Conservation (phyloP, 1,139 yeast species). For the Magnusiomyces ingens region DNA sequence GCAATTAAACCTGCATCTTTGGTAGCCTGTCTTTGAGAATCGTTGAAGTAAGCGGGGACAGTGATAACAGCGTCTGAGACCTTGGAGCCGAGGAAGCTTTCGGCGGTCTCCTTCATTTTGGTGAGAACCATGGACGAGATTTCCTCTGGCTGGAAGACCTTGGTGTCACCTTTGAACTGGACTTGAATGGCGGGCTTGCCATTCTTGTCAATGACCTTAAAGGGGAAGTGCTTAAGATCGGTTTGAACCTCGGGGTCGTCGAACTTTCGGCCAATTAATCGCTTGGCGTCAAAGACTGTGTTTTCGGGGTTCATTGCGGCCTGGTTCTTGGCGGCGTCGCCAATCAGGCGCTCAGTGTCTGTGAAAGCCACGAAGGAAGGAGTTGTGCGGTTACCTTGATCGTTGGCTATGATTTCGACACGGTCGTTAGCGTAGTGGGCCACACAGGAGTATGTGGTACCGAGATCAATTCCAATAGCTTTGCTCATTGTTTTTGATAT, state of each 20-base stretch:
- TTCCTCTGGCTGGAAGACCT: slow-evolving; percentile 93
- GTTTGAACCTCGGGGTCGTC: slow-evolving; percentile 82
- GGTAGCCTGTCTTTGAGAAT: slow-evolving; percentile 95
- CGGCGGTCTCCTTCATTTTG: slow-evolving; percentile 95
- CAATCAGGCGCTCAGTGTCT: slow-evolving; percentile 90
- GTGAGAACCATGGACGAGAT: slow-evolving; percentile 89
- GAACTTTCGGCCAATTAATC: slow-evolving; percentile 91
- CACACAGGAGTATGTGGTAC: slow-evolving; percentile 98
- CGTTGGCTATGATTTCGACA: slow-evolving; percentile 92
- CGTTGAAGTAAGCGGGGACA: slow-evolving; percentile 94
- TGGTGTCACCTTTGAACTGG: slow-evolving; percentile 88
- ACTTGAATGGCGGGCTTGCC: slow-evolving; percentile 34
- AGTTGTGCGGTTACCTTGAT: slow-evolving; percentile 97
- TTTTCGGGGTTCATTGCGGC: slow-evolving; percentile 95
- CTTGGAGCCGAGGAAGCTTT: slow-evolving; percentile 78
- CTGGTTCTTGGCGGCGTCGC: slow-evolving; percentile 99
- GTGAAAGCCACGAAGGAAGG: slow-evolving; percentile 97
- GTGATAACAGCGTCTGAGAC: slow-evolving; percentile 89
- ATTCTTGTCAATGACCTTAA: slow-evolving; percentile 77
- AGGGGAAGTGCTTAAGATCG: slow-evolving; percentile 94
- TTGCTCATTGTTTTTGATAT: slow-evolving; percentile 2
- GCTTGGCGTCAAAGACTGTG: slow-evolving; percentile 95
- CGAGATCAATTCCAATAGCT: slow-evolving; percentile 72
- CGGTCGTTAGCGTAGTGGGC: slow-evolving; percentile 92
- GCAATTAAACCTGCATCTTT: slow-evolving; percentile 96